Base-by-base conservation (phyloP, 306 rosid species). In the Medicago truncatula region DNA sequence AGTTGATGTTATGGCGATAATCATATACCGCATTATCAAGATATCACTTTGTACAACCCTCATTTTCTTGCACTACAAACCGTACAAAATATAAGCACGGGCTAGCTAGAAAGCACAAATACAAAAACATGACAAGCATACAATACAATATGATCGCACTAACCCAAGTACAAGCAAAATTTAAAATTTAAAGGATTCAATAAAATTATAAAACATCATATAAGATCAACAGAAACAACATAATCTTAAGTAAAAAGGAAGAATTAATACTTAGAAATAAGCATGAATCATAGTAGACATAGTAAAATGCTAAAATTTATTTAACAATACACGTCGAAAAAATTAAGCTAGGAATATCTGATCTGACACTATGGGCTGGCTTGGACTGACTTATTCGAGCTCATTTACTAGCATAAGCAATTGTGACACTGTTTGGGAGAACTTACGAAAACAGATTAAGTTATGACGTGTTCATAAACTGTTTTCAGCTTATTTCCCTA, bases 11-110 rank as follows among this genome's bases (percentile, higher is more conserved):
- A 4, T 4, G 47, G 18, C 46, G 38, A 41, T 70, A 43, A 46
- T 18, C 39, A 41, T 67, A 38, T 10, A 71, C 53, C 47, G 23
- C 21, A 71, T 43, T 49, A 77, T 25, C 57, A 69, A 62, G 16
- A 78, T 44, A 23, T 70, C 41, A 56, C 64, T 53, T 69, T 68
- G 63, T 34, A 52, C 46, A 46, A 49, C 67, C 16, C 59, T 66
- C 4, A 47, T 18, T 52, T 77, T 66, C 5, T 31, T 2, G 20
- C 44, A 54, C 3, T 6, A 65, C 23, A 36, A 23, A 34, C 7
- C 5, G 9, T 13, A 71, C 21, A 38, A 49, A 52, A 70, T 40
- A 14, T 4, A 7, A 11, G 46, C 58, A 71, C 15, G 4, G 5
- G 31, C 31, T 28, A 28, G 31, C 65, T 12, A 25, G 17, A 25